Evolutionary conservation across 805 yeast species (phyloP), one percentile per base, ranked within the genome.

Genomic region (Nakazawaea siamensis): DNA sequence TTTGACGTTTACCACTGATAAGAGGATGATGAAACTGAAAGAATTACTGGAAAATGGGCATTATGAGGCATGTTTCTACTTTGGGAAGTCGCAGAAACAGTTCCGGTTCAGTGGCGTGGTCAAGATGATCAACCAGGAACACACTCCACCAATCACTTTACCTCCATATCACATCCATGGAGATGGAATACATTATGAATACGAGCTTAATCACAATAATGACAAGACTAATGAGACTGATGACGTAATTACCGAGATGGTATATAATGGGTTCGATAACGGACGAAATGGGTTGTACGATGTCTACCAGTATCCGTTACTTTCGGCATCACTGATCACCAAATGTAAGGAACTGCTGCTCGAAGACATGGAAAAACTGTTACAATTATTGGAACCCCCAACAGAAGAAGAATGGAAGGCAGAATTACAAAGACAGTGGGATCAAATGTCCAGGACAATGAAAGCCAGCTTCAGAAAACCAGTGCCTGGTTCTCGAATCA

Each of bases 31-130:
- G 33, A 85, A 85, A 54, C 68, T 66, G 47, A 55, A 57, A 11
- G 81, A 81, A 46, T 54, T 73, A 26, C 42, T 64, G 15, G 46
- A 52, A 16, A 68, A 76, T 45, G 71, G 78, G 34, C 62, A 64
- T 37, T 79, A 75, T 52, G 94, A 85, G 57, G 82, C 85, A 1
- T 80, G 84, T 39, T 82, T 81, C 51, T 80, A 83, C 61, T 80
- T 84, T 50, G 70, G 65, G 7, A 63, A 62, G 16, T 52, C 70
- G 17, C 68, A 69, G 51, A 79, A 71, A 48, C 95, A 85, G 56
- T 81, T 77, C 51, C 63, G 95, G 45, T 62, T 85, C 41, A 67
- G 76, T 38, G 95, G 95, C 10, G 54, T 62, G 18, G 82, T 82
- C 11, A 66, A 74, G 42, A 48, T 64, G 10, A 52, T 76, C 9